A percentile compares a stretch with the other conserved stretches of the same genome.
These are phyloP conservation scores for Xylaria hypoxylon DNA, from an alignment of 2,329 filamentous ascomycete species.

Conservation along the genomic window DNA sequence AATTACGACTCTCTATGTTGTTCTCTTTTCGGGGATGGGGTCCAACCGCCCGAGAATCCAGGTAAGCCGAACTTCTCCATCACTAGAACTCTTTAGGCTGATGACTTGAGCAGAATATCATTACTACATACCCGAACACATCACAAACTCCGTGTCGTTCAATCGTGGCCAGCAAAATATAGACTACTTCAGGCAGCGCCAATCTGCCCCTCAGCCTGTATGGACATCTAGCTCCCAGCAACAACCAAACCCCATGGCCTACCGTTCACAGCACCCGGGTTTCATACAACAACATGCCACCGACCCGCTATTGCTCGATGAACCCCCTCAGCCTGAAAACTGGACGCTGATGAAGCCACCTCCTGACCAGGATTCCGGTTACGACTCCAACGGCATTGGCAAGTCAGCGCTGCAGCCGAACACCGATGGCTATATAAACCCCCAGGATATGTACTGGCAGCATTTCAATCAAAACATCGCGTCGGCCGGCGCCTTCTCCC, in stretches of 20 bases:
- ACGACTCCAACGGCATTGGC: background rate
- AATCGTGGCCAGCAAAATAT: constrained; percentile 1
- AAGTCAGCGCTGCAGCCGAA: background rate
- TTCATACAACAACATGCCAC: background rate
- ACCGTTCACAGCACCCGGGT: background rate
- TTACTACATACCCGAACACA: constrained; percentile 21
- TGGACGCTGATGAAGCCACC: background rate
- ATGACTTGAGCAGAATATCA: constrained; percentile 12
- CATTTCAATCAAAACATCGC: background rate
- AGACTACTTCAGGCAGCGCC: background rate
- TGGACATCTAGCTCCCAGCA: background rate
- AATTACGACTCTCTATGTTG: constrained; percentile 24
- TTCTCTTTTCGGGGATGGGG: constrained; percentile 10
- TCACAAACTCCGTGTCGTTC: background rate
- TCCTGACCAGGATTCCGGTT: constrained; percentile 20
- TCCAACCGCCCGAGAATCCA: constrained; percentile 5
- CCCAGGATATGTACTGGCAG: background rate
- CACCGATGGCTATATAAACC: background rate
- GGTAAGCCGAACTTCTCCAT: background rate
- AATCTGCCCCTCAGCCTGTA: background rate
- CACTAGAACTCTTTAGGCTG: background rate
- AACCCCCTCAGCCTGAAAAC: background rate
- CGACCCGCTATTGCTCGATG: constrained; percentile 20
- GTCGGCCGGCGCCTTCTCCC: background rate
- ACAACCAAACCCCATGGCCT: background rate